phyloP scores from a whole-genome alignment of 208 protist genomes.

The Leishmania tropica region DNA sequence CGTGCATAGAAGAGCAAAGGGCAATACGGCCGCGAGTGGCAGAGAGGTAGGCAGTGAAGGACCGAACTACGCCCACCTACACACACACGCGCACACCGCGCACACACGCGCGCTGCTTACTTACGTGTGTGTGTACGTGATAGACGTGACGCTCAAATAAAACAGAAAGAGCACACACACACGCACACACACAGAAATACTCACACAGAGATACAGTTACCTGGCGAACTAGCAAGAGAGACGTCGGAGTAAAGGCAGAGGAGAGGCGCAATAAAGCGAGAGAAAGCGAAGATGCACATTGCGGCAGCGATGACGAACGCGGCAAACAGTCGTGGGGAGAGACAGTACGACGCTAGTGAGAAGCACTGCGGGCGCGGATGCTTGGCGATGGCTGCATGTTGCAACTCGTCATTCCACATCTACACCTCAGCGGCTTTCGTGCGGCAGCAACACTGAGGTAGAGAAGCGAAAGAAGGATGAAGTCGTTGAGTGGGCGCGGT shows the following conservation, averaged over 20 bases:
- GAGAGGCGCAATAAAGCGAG: neutral
- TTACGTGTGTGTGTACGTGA: too few species aligned
- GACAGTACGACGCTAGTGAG: neutral
- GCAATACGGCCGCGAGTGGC: neutral
- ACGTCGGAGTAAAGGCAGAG: neutral
- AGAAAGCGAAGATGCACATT: conserved; percentile 12
- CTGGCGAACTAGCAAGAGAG: neutral
- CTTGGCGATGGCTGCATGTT: neutral
- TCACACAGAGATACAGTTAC: neutral
- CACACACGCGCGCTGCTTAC: too few species aligned
- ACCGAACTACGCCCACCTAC: neutral
- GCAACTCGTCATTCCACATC: neutral
- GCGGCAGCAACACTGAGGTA: neutral
- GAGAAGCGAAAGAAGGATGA: neutral
- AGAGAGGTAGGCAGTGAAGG: neutral
- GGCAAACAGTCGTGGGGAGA: neutral
- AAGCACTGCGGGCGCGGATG: neutral
- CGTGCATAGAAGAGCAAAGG: neutral
- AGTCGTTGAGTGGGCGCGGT: neutral
- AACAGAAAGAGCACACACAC: too few species aligned
- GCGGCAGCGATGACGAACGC: neutral
- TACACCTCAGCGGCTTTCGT: neutral
- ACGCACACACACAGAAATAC: neutral
- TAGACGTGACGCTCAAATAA: too few species aligned
- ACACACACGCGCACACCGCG: too few species aligned